Evolutionary conservation across 441 rosid species (phyloP), one percentile per base, ranked within the genome.

Genomic region (Populus hybrid): DNA sequence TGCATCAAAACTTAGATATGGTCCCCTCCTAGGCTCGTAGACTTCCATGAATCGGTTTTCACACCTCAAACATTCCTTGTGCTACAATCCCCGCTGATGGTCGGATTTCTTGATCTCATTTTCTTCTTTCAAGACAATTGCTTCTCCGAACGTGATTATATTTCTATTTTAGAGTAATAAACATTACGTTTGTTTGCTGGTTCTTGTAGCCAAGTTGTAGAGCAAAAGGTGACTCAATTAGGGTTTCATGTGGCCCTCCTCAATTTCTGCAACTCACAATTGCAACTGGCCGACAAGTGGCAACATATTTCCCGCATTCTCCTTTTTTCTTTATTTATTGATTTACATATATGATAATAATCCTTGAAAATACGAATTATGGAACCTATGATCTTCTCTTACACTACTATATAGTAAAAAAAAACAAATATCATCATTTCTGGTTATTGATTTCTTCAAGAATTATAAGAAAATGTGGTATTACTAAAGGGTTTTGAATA

Each of bases 261-360:
- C 81, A 67, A 53, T 72, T 76, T 59, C 63, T 76, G 79, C 79
- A 8, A 10, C 65, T 67, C n/a, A 5, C 81, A 75, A 72, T 76
- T 69, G 80, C 78, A 87, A 71, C 81, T 87, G 64, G 85, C 86
- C 84, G 88, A 86, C 90, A 83, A 21, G 80, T 83, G 89, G 84
- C 88, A 78, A 53, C 82, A 66, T 75, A 81, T 38, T 73, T 72
- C 68, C 59, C 67, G 26, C 63, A 24, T 67, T 14, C 34, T 14
- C 64, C 34, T 20, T 36, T 23, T 53, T 11, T 67, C 46, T 66
- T 75, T 65, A 26, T 46, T 65, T 28, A 11, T 53, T 67, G 18
- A 0, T 28, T 26, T 30, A 6, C 40, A 32, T 32, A 0, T 40
- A 40, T 10, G 14, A 40, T 40, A 40, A 16, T 6, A 16, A 67